Evolutionary conservation across 768 basidiomycete species (phyloP).

Genomic region (Suillus spraguei): DNA sequence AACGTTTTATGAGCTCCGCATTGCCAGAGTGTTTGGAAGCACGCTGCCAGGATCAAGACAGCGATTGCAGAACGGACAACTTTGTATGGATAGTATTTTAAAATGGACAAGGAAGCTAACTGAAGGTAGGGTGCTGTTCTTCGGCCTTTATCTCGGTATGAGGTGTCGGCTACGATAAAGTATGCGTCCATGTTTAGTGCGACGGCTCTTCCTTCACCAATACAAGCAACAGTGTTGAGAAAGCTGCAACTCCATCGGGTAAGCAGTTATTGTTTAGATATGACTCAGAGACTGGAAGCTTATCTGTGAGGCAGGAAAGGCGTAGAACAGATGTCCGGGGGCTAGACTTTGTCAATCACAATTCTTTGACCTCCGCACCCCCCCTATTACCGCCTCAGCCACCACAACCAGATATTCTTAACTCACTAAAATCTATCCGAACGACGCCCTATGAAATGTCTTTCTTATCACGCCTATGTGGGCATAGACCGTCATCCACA

Average conservation of each 20-base stretch:
- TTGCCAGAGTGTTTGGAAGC: slow-evolving; percentile 38
- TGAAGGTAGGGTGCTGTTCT: slow-evolving; percentile 35
- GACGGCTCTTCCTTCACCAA: slow-evolving; percentile 23
- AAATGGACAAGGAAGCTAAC: background rate
- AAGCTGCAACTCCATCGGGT: slow-evolving; percentile 49
- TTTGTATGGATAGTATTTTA: background rate
- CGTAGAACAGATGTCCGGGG: slow-evolving; percentile 18
- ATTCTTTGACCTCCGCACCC: slow-evolving; percentile 31
- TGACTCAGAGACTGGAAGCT: background rate
- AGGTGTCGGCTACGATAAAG: slow-evolving; percentile 38
- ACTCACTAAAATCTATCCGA: slow-evolving; percentile 51
- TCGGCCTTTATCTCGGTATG: slow-evolving; percentile 46
- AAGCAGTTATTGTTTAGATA: background rate
- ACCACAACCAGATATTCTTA: slow-evolving; percentile 39
- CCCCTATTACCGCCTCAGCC: slow-evolving; percentile 27
- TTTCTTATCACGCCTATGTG: slow-evolving; percentile 66
- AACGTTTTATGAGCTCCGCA: slow-evolving; percentile 33
- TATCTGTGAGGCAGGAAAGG: slow-evolving; percentile 23
- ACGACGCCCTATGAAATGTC: slow-evolving; percentile 69
- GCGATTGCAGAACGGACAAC: background rate
- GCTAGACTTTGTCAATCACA: slow-evolving; percentile 7
- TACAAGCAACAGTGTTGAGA: slow-evolving; percentile 40
- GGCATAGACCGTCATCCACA: slow-evolving; percentile 30
- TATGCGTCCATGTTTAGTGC: slow-evolving; percentile 20
- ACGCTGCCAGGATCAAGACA: slow-evolving; percentile 15